Base-by-base conservation (phyloP, 208 protist genomes). In the Tritrichomonas musculus region DNA sequence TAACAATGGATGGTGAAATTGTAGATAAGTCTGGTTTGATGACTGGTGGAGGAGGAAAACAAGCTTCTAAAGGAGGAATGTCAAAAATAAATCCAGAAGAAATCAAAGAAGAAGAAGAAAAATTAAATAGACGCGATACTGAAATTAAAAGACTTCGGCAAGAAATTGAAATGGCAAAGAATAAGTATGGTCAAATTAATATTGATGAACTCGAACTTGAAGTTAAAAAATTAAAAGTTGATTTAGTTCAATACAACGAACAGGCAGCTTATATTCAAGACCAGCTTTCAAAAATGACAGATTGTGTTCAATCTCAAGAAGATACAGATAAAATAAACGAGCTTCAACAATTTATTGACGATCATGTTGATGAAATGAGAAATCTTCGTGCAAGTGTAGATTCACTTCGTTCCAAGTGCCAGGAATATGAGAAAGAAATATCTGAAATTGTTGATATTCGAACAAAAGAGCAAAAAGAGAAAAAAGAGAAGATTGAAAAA, bases 21-120 rank as follows among this genome's bases (percentile, higher is more conserved):
- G 82, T 99, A 64, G 99, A 99, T 94, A 95, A 96, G 1, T 96
- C 95, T 53, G 99, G 99, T 93, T 97, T 98, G 53, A 99, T 99
- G 97, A 98, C 97, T 11, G 99, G 99, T 57, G 99, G 99, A 94
- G 99, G 98, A 39, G 94, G 82, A 39, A 95, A 94, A 41, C 94
- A 96, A 0, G 95, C 95, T 17, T 95, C 95, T 25, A 98, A 98
- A 41, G 97, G 93, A 39, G 97, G 96, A 95, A 47, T 73, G 17
- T 57, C 97, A 1, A 95, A 8, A 17, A n/a, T 72, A 57, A 69
- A 64, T 80, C 53, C 30, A 65, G 50, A 64, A 22, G 93, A 88
- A 47, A 33, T 69, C n/a, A 64, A 72, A 44, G 49, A 50, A 53
- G n/a, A 33, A 17, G 39, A 49, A 30, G 0, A 0, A 0, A 25